phyloP scores from a whole-genome alignment of 306 rosid species.

The Glycine soja region DNA sequence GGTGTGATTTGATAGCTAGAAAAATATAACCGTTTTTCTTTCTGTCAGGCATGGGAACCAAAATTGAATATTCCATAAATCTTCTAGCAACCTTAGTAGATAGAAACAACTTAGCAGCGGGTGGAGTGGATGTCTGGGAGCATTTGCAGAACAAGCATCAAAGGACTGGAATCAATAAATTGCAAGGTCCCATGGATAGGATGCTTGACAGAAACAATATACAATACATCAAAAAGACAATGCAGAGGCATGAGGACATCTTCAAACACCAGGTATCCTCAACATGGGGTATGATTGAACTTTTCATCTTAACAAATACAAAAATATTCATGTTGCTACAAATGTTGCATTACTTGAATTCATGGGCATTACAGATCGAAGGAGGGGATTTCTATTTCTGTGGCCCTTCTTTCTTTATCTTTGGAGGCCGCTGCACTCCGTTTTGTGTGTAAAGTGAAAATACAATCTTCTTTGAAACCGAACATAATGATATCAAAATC shows the following conservation, averaged over 20 bases:
- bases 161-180: slow-evolving; percentile 48
- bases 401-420: not conserved
- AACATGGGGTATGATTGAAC: slow-evolving; percentile 32
- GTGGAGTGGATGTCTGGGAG: slow-evolving; percentile 76
- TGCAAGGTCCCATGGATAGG: slow-evolving; percentile 64
- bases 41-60: slow-evolving; percentile 88
- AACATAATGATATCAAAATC: not conserved
- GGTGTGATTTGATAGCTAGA: not conserved
- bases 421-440: not conserved
- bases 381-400: not conserved
- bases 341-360: slow-evolving; percentile 16
- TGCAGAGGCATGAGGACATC: slow-evolving; percentile 86
- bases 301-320: slow-evolving; percentile 22
- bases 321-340: slow-evolving; percentile 15
- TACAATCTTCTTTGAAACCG: not conserved
- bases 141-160: slow-evolving; percentile 51
- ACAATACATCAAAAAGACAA: slow-evolving; percentile 77
- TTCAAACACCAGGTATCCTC: slow-evolving; percentile 82
- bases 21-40: slow-evolving; percentile 1
- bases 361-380: not conserved
- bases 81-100: slow-evolving; percentile 60
- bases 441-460: no score
- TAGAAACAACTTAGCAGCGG: slow-evolving; percentile 58
- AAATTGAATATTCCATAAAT: slow-evolving; percentile 71
- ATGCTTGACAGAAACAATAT: slow-evolving; percentile 62